phyloP scores from a whole-genome alignment of 768 basidiomycete species.

The Mycena vulgaris region DNA sequence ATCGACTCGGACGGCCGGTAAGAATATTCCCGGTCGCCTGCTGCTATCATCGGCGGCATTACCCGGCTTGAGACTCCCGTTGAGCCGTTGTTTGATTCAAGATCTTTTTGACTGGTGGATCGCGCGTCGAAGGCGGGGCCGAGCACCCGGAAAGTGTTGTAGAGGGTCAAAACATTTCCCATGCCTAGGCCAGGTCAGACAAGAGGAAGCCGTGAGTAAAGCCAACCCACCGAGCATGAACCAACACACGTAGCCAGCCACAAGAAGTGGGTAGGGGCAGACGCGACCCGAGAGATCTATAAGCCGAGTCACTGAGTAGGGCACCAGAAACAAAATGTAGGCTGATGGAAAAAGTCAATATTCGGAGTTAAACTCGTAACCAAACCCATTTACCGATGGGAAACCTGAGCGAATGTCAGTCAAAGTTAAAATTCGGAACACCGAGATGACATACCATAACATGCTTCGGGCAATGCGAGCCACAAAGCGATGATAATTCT shows the following conservation, averaged over 20 bases:
- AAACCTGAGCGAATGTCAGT: conserved; percentile 59
- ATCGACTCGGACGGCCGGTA: conserved; percentile 23
- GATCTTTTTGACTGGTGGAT: conserved; percentile 44
- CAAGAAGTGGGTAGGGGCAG: conserved; percentile 62
- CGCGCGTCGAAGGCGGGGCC: conserved; percentile 63
- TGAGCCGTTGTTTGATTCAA: conserved; percentile 27
- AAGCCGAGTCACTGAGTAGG: conserved; percentile 69
- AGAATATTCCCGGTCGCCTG: conserved; percentile 21
- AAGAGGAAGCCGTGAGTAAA: not conserved
- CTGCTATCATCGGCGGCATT: conserved; percentile 39
- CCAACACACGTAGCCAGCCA: conserved; percentile 68
- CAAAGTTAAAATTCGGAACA: not conserved
- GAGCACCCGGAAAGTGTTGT: conserved; percentile 78
- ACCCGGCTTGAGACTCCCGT: not conserved
- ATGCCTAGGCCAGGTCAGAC: conserved; percentile 60
- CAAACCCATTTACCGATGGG: conserved; percentile 63
- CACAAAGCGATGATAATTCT: conserved; percentile 75
- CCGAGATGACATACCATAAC: conserved; percentile 69
- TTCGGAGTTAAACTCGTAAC: not conserved
- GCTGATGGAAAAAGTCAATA: conserved; percentile 53
- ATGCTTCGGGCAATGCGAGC: conserved; percentile 75
- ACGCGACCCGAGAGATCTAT: conserved; percentile 62
- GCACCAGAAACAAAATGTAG: conserved; percentile 72
- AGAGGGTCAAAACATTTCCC: conserved; percentile 76
- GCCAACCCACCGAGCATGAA: conserved; percentile 66